These are phyloP conservation scores for Nakaseomyces uthaithaninus DNA, from an alignment of 1,139 yeast species.

Conservation along the genomic window DNA sequence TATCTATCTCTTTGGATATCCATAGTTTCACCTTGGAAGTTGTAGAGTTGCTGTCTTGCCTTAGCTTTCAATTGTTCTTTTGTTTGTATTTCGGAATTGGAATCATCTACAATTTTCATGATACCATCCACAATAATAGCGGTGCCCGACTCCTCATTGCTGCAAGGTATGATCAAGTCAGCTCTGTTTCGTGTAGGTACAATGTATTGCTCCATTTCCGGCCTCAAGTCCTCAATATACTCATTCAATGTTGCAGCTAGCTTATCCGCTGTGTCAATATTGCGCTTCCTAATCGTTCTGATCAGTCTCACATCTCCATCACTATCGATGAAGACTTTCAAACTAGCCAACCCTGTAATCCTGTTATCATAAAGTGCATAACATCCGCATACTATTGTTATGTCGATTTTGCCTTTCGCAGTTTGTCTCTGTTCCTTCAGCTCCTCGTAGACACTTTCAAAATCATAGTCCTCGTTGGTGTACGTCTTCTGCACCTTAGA, in stretches of 20 bases:
- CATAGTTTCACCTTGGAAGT: conserved; percentile 34
- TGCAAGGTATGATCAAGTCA: conserved; percentile 72
- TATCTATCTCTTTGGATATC: conserved; percentile 45
- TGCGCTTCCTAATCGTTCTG: conserved; percentile 53
- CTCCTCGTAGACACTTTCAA: conserved; percentile 29
- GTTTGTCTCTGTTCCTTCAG: conserved; percentile 12
- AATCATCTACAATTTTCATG: conserved; percentile 34
- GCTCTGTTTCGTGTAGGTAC: conserved; percentile 72
- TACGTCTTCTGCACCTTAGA: conserved; percentile 12
- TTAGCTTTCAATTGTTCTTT: conserved; percentile 10
- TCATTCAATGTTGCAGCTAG: conserved; percentile 48
- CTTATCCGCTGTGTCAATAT: conserved; percentile 18
- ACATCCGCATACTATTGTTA: conserved; percentile 64
- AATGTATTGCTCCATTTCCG: conserved; percentile 69
- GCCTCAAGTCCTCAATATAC: conserved; percentile 60
- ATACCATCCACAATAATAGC: conserved; percentile 71
- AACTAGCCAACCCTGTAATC: conserved; percentile 50
- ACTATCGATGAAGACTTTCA: conserved; percentile 73
- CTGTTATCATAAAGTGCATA: conserved; percentile 66
- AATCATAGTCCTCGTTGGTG: conserved; percentile 34
- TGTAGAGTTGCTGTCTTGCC: conserved; percentile 10
- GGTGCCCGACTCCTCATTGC: conserved; percentile 42
- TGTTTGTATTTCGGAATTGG: background rate
- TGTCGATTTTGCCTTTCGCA: conserved; percentile 17
- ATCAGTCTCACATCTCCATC: conserved; percentile 80